phyloP scores from a whole-genome alignment of 306 rosid genomes.

The Vigna reflexopilosa region DNA sequence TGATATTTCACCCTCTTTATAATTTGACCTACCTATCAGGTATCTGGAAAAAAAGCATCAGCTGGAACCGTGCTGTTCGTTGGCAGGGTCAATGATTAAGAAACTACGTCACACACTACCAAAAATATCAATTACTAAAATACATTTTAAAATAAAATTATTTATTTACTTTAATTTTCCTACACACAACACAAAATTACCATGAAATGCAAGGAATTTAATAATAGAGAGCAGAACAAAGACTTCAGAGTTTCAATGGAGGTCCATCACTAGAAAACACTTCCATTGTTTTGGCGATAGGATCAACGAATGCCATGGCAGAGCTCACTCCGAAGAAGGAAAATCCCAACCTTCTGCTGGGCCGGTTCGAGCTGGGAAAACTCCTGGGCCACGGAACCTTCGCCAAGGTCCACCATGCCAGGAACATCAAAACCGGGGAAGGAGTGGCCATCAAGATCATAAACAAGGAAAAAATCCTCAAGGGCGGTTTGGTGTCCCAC shows the following conservation, averaged over 20 bases:
- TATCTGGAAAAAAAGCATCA: not conserved
- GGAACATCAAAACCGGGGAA: slow-evolving; percentile 53
- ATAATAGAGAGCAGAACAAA: not conserved
- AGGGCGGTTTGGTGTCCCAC: slow-evolving; percentile 53
- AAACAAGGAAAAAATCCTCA: slow-evolving; percentile 59
- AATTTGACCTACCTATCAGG: too few relatives aligned
- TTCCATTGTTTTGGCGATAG: not conserved
- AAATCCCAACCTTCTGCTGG: slow-evolving; percentile 33
- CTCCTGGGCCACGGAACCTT: slow-evolving; percentile 70
- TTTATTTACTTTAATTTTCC: not conserved
- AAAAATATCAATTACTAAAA: not conserved
- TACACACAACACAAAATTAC: not conserved
- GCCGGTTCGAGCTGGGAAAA: slow-evolving; percentile 58
- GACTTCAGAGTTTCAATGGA: not conserved
- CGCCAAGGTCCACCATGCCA: slow-evolving; percentile 66
- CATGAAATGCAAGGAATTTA: not conserved
- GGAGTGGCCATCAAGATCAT: slow-evolving; percentile 66
- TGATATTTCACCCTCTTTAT: too few relatives aligned
- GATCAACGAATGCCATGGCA: not conserved
- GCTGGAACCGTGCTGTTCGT: not conserved
- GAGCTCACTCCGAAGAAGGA: slow-evolving; percentile 13
- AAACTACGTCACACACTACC: not conserved
- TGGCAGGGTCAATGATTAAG: not conserved
- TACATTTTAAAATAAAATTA: too few relatives aligned
- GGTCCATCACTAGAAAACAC: not conserved